Evolutionary conservation across 2,329 filamentous ascomycete genomes (phyloP), one percentile per base, ranked within the genome.

Genomic region (Aspergillus sp.): DNA sequence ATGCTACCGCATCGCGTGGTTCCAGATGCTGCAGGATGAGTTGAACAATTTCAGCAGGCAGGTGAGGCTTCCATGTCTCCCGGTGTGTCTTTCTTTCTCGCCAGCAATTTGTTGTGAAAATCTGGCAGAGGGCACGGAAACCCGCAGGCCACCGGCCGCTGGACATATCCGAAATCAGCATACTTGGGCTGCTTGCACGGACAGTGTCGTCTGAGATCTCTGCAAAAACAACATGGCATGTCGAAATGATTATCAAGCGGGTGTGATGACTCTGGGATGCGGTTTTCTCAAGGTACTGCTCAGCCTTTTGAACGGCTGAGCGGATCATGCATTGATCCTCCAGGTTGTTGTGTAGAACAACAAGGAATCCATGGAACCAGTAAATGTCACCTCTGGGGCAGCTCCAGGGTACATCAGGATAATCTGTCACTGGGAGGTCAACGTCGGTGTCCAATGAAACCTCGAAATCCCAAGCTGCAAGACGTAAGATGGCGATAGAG

Each of bases 61-160:
- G 3, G 21, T 23, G 23, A 15, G 42, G 1, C 5, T 44, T 6
- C 58, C 62, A 66, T 10, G 38, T 60, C 53, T 72, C 70, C 42
- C 58, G 65, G 41, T 61, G 5, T 11, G 42, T 44, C 2, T 21
- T 42, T n/a, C 55, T 42, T 50, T 57, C 59, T 51, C 64, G 68
- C 67, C 69, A 70, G 54, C 67, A 64, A 15, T 59, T 36, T 3
- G 69, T 70, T 5, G 68, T 62, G 23, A 72, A 38, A 52, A 71
- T 49, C 11, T 59, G 61, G 41, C 50, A 41, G 17, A 73, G 61
- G 30, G 59, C 55, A 32, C 64, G 69, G 54, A 72, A 71, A 27
- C 25, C 25, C 25, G 25, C 25, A 27, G 25, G 25, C 25, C 25
- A 27, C 25, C 25, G 25, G 25, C 25, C 25, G 25, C 25, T 27